phyloP scores from a whole-genome alignment of 805 yeast genomes.

The Metschnikowia orientalis region DNA sequence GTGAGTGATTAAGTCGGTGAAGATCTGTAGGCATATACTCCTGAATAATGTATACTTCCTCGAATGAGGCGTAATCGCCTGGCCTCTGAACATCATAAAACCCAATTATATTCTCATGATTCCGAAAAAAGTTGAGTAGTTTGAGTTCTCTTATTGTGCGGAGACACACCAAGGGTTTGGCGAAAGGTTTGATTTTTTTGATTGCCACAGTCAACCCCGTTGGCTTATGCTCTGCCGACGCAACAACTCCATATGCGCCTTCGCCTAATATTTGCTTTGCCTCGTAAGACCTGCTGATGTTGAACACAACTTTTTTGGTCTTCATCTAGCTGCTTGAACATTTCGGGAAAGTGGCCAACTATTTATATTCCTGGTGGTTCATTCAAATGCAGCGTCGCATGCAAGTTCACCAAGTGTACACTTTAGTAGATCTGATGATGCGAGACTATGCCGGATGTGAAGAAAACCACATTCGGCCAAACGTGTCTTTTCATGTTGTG shows the following conservation, averaged over 20 bases:
- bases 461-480: too few relatives aligned
- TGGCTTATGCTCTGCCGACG: conserved; percentile 61
- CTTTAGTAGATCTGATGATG: too few relatives aligned
- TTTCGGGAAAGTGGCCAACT: too few relatives aligned
- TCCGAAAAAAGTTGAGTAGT: conserved; percentile 56
- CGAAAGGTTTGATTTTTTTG: conserved; percentile 71
- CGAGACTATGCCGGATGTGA: too few relatives aligned
- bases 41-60: conserved; percentile 71
- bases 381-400: too few relatives aligned
- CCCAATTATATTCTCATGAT: conserved; percentile 69
- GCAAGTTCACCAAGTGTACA: too few relatives aligned
- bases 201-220: conserved; percentile 66
- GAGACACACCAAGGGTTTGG: conserved; percentile 58
- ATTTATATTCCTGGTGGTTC: too few relatives aligned
- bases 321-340: too few relatives aligned
- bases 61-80: conserved; percentile 49
- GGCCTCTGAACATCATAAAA: conserved; percentile 68
- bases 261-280: conserved; percentile 63
- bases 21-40: conserved; percentile 77
- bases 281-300: conserved; percentile 58
- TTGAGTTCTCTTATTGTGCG: conserved; percentile 70
- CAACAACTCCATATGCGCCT: conserved; percentile 81
- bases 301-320: conserved; percentile 40
- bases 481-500: too few relatives aligned
- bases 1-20: conserved; percentile 56